These are phyloP conservation scores for Antarctomyces pellizariae DNA, from an alignment of 495 filamentous ascomycete genomes.

Conservation along the genomic window DNA sequence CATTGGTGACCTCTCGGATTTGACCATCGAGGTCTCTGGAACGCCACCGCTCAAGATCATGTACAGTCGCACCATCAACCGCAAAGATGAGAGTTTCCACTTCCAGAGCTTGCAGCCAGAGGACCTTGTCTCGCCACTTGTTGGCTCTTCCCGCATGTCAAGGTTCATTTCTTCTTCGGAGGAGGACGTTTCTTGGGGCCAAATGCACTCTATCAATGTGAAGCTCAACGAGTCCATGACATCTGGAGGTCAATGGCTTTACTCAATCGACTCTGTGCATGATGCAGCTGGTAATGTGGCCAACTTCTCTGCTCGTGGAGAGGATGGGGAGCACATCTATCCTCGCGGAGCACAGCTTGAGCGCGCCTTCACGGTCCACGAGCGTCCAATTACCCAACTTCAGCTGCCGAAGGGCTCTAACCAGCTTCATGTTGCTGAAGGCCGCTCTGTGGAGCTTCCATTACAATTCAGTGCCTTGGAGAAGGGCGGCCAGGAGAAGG, in stretches of 20 bases:
- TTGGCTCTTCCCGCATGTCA: conserved; percentile 27
- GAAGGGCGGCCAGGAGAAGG: conserved; percentile 24
- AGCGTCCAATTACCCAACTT: conserved; percentile 52
- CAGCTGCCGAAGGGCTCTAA: conserved; percentile 49
- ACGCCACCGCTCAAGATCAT: conserved; percentile 81
- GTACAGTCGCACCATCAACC: conserved; percentile 67
- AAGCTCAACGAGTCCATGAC: conserved; percentile 73
- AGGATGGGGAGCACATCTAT: conserved; percentile 35
- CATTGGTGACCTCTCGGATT: conserved; percentile 63
- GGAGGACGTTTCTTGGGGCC: conserved; percentile 59
- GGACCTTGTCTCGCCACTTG: conserved; percentile 52
- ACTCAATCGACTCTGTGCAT: conserved; percentile 72
- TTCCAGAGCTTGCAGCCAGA: conserved; percentile 86
- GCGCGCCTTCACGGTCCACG: conserved; percentile 64
- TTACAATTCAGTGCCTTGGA: conserved; percentile 42
- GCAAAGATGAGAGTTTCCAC: conserved; percentile 47
- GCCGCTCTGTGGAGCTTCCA: conserved; percentile 42
- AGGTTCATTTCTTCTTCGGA: conserved; percentile 29
- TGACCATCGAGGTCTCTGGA: conserved; percentile 60
- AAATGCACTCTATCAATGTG: conserved; percentile 45
- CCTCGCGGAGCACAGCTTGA: conserved; percentile 37
- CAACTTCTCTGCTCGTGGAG: conserved; percentile 44
- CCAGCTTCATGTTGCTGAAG: conserved; percentile 63
- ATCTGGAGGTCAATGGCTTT: conserved; percentile 57
- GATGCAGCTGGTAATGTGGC: conserved; percentile 77